Percentiles rank a stretch among this genome's conserved stretches.
Conservation (phyloP, 768 basidiomycete species). For the Kondoa malvinella region DNA sequence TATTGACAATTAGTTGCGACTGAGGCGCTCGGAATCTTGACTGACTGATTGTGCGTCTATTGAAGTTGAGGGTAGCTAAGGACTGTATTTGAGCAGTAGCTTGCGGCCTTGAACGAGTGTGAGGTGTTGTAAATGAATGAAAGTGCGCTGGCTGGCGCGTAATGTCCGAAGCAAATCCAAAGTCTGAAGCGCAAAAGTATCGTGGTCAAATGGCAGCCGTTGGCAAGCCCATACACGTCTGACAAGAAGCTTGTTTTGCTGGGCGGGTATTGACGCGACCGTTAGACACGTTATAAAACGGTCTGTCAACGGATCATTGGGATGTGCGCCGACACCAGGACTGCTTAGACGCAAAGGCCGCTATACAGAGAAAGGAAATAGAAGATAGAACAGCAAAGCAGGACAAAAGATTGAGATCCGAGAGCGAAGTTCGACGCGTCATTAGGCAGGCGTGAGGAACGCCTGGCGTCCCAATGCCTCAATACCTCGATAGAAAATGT, state of each 20-base stretch:
- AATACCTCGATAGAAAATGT: no score
- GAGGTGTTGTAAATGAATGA: conserved; percentile 1
- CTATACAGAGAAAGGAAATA: no score
- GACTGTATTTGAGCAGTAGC: not conserved
- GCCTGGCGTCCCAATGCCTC: no score
- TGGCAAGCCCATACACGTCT: no score
- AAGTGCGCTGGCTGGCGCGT: not conserved
- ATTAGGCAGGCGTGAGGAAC: no score
- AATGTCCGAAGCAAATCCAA: not conserved
- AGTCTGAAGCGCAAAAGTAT: not conserved
- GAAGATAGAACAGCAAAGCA: no score
- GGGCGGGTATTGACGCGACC: not conserved
- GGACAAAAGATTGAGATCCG: no score
- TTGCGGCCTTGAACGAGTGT: not conserved
- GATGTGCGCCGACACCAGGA: no score
- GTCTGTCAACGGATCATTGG: no score
- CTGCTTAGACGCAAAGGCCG: no score
- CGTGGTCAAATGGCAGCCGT: not conserved
- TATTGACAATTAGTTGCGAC: not conserved
- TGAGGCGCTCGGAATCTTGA: not conserved
- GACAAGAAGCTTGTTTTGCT: not conserved
- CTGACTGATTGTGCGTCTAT: not conserved
- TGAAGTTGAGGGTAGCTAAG: not conserved
- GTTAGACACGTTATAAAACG: not conserved
- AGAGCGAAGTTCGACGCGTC: no score